phyloP scores from a whole-genome alignment of 495 filamentous ascomycete genomes.

The Penicillium coprophilum region DNA sequence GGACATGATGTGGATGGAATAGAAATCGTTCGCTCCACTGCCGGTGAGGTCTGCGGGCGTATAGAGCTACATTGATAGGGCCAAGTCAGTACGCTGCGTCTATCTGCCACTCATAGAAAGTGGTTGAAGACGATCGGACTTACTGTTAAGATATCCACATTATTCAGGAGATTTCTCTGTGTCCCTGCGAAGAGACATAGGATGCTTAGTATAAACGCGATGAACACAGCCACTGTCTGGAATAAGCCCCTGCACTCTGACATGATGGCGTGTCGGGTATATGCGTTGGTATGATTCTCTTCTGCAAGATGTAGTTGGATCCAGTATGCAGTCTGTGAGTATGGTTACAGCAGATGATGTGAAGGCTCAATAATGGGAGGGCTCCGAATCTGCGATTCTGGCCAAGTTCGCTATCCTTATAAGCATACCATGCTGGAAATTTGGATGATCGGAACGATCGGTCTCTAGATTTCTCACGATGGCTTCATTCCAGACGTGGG shows the following conservation, averaged over 20 bases:
- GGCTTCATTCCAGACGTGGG: constrained; percentile 12
- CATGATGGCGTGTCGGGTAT: constrained; percentile 3
- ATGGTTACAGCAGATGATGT: neutral
- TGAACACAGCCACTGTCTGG: constrained; percentile 42
- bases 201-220: constrained; percentile 65
- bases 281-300: neutral
- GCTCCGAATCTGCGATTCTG: constrained; percentile 1
- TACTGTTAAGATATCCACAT: constrained; percentile 67
- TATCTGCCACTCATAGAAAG: neutral
- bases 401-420: neutral
- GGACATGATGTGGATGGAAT: constrained; percentile 68
- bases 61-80: constrained; percentile 25
- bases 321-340: neutral
- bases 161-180: constrained; percentile 57
- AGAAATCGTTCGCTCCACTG: constrained; percentile 68
- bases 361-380: neutral
- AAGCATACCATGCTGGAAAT: neutral
- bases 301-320: neutral
- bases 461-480: constrained; percentile 7
- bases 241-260: constrained; percentile 22
- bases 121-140: constrained; percentile 22
- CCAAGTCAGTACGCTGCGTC: neutral
- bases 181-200: constrained; percentile 71
- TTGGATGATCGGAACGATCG: neutral
- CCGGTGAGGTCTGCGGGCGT: constrained; percentile 46